Conservation (phyloP, 2,329 filamentous ascomycete genomes). For the Aspergillus chevalieri region DNA sequence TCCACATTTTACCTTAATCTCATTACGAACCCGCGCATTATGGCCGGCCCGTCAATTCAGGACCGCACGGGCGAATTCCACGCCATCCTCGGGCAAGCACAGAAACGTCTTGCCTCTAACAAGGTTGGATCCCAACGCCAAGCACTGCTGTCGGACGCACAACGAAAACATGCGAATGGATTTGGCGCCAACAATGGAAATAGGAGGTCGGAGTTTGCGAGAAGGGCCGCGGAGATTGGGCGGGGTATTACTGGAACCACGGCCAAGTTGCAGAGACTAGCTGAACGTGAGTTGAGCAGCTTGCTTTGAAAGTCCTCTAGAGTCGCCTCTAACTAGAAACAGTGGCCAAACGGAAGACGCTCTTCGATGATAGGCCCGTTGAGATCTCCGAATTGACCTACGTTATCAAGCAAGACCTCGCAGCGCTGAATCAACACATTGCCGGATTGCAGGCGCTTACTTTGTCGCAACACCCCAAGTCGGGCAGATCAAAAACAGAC, state of each 20-base stretch:
- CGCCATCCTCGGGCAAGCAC: slow-evolving; percentile 79
- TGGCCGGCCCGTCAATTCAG: slow-evolving; percentile 69
- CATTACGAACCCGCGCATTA: slow-evolving; percentile 24
- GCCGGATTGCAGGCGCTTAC: slow-evolving; percentile 72
- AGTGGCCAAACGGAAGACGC: slow-evolving; percentile 92
- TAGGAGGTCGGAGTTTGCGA: slow-evolving; percentile 79
- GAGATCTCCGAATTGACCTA: slow-evolving; percentile 97
- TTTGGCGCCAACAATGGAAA: slow-evolving; percentile 47
- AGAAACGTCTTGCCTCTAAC: slow-evolving; percentile 67
- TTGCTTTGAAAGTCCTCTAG: background rate
- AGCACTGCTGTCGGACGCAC: slow-evolving; percentile 68
- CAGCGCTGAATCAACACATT: slow-evolving; percentile 79
- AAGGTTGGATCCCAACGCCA: slow-evolving; percentile 76
- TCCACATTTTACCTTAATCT: background rate
- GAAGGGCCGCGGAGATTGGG: slow-evolving; percentile 85
- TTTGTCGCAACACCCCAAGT: slow-evolving; percentile 65
- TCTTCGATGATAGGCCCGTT: slow-evolving; percentile 93
- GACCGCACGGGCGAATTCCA: slow-evolving; percentile 95
- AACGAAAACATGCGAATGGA: slow-evolving; percentile 55
- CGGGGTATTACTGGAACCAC: slow-evolving; percentile 87
- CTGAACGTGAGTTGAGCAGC: slow-evolving; percentile 56
- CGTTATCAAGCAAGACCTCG: slow-evolving; percentile 95
- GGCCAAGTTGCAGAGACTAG: slow-evolving; percentile 89
- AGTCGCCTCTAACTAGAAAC: background rate
- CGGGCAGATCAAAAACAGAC: slow-evolving; percentile 43